A percentile compares a stretch with the other conserved stretches of the same genome.
These are phyloP conservation scores for Cutaneotrichosporon daszewskae DNA, from an alignment of 1,284 basidiomycete species.

Conservation along the genomic window DNA sequence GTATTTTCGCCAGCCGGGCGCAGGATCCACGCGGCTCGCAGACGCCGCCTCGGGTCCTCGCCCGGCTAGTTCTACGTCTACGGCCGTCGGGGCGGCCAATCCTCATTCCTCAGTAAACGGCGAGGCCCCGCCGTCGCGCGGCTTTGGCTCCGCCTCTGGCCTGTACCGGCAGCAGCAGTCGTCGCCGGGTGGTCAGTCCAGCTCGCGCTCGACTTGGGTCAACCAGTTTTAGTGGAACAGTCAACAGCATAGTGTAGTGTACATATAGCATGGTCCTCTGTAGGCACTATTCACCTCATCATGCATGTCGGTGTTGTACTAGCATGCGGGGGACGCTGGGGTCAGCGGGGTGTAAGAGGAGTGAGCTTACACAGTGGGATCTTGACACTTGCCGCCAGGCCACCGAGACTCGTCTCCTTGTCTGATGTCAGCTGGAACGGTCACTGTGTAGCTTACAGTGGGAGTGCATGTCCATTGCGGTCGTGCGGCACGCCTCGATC, in stretches of 20 bases:
- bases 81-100: no score
- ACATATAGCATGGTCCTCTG: no score
- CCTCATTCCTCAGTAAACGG: no score
- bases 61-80: constrained; percentile 9
- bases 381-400: constrained; percentile 66
- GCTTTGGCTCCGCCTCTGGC: no score
- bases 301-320: no score
- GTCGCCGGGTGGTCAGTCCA: no score
- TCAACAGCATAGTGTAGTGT: no score
- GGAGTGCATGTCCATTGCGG: constrained; percentile 58
- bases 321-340: constrained; percentile 6
- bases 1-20: constrained; percentile 37
- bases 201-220: no score
- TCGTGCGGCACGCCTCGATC: constrained; percentile 90
- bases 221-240: no score
- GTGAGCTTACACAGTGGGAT: constrained; percentile 62
- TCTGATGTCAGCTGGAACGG: constrained; percentile 36
- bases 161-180: no score
- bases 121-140: no score
- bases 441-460: constrained; percentile 29
- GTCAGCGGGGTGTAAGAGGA: neutral
- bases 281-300: no score
- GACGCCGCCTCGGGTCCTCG: constrained; percentile 22
- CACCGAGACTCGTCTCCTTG: constrained; percentile 73
- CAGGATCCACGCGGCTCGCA: constrained; percentile 25